Evolutionary conservation across 2,329 filamentous ascomycete species (phyloP).

Genomic region (Aspergillus ruber): DNA sequence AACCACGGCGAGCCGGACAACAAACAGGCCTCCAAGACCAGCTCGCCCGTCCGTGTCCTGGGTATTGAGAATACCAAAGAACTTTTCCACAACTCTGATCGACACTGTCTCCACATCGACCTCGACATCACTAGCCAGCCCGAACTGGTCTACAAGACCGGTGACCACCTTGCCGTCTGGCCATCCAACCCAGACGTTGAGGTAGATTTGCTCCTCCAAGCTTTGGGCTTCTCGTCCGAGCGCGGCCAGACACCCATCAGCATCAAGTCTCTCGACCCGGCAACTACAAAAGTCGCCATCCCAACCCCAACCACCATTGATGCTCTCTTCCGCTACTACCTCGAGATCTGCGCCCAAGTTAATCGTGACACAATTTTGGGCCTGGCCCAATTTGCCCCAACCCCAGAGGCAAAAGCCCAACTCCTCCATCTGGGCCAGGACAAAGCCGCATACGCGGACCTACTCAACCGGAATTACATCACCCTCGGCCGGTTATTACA

Average conservation of each 20-base stretch:
- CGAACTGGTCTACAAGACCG: slow-evolving; percentile 83
- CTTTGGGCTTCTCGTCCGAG: slow-evolving; percentile 54
- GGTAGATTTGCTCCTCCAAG: slow-evolving; percentile 70
- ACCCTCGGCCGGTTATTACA: slow-evolving; percentile 50
- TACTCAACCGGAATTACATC: slow-evolving; percentile 66
- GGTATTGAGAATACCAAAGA: slow-evolving; percentile 75
- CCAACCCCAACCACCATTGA: slow-evolving; percentile 86
- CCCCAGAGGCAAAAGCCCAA: slow-evolving; percentile 69
- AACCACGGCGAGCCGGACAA: slow-evolving; percentile 87
- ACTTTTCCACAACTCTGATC: slow-evolving; percentile 69
- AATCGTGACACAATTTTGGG: slow-evolving; percentile 82
- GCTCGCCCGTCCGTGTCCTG: slow-evolving; percentile 72
- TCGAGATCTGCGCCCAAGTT: slow-evolving; percentile 87
- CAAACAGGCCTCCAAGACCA: slow-evolving; percentile 60
- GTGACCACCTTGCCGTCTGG: slow-evolving; percentile 89
- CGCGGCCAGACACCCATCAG: slow-evolving; percentile 44
- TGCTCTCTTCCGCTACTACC: slow-evolving; percentile 78
- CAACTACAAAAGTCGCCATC: slow-evolving; percentile 77
- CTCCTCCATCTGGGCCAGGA: slow-evolving; percentile 75
- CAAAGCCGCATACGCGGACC: slow-evolving; percentile 77
- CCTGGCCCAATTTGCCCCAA: slow-evolving; percentile 75
- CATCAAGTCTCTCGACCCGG: slow-evolving; percentile 50
- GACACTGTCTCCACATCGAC: slow-evolving; percentile 87
- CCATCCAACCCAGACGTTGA: slow-evolving; percentile 82
- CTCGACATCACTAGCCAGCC: slow-evolving; percentile 70